phyloP scores from a whole-genome alignment of 208 protist genomes.

The Endotrypanum monterogeii region DNA sequence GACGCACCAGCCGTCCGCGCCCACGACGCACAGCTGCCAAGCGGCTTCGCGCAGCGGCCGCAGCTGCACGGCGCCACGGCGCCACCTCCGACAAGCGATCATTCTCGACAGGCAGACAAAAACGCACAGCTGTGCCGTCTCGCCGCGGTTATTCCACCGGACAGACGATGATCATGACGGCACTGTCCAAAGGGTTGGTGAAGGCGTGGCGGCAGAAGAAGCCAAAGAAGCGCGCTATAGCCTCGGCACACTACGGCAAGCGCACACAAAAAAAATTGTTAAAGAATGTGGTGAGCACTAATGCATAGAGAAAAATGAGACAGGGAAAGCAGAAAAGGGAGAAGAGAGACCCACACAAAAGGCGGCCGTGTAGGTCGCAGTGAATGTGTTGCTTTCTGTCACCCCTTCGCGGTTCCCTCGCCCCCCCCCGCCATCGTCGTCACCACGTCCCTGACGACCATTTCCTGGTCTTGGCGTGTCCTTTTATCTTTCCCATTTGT shows the following conservation, averaged over 20 bases:
- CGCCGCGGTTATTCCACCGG: background rate
- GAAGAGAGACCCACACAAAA: background rate
- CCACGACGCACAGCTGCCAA: constrained; percentile 9
- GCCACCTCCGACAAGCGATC: background rate
- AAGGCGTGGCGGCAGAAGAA: constrained; percentile 1
- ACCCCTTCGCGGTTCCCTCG: background rate
- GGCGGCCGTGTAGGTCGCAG: background rate
- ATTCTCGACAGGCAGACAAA: background rate
- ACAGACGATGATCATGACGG: background rate
- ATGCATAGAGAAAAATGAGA: no score
- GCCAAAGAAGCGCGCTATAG: background rate
- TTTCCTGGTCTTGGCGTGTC: no score
- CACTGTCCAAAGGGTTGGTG: background rate
- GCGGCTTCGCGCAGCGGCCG: constrained; percentile 9
- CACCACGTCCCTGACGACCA: no score
- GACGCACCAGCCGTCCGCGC: background rate
- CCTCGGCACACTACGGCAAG: background rate
- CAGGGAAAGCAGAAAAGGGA: background rate
- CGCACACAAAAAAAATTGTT: no score
- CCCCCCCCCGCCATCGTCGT: background rate
- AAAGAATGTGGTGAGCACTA: background rate
- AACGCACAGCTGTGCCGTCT: background rate
- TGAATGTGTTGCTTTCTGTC: background rate
- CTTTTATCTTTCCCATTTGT: no score
- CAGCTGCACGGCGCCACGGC: background rate